Conservation (phyloP, 768 basidiomycete species). For the Rubroboletus pulcherrimus region DNA sequence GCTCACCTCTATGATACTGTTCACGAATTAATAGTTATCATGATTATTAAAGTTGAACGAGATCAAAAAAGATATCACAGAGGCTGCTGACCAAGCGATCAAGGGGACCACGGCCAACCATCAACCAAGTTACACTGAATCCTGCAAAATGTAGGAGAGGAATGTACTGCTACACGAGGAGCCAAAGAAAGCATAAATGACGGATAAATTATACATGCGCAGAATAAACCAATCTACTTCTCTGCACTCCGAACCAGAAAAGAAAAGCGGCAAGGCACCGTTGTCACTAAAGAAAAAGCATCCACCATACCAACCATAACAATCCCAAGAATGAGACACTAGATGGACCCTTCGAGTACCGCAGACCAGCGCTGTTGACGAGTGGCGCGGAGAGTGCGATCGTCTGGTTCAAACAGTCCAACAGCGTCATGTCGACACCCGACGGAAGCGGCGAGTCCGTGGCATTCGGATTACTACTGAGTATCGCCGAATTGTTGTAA, state of each 20-base stretch:
- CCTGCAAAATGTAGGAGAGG: too few species aligned
- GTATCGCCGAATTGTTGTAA: constrained; percentile 59
- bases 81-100: too few species aligned
- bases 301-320: constrained; percentile 19
- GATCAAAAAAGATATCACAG: too few species aligned
- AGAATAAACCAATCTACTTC: neutral
- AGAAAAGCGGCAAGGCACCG: neutral
- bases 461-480: constrained; percentile 36
- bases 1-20: too few species aligned
- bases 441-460: constrained; percentile 50
- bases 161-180: neutral
- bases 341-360: constrained; percentile 2
- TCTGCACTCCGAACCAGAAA: too few species aligned
- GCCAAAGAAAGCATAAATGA: neutral
- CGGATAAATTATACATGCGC: neutral
- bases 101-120: too few species aligned
- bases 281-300: neutral
- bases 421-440: constrained; percentile 44
- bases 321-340: constrained; percentile 10
- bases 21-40: too few species aligned
- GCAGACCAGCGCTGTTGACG: constrained; percentile 35
- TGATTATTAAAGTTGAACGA: too few species aligned
- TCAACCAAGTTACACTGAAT: too few species aligned
- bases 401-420: constrained; percentile 60
- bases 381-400: constrained; percentile 59